Conservation (phyloP, 441 rosid genomes). For the Biscutella laevigata region DNA sequence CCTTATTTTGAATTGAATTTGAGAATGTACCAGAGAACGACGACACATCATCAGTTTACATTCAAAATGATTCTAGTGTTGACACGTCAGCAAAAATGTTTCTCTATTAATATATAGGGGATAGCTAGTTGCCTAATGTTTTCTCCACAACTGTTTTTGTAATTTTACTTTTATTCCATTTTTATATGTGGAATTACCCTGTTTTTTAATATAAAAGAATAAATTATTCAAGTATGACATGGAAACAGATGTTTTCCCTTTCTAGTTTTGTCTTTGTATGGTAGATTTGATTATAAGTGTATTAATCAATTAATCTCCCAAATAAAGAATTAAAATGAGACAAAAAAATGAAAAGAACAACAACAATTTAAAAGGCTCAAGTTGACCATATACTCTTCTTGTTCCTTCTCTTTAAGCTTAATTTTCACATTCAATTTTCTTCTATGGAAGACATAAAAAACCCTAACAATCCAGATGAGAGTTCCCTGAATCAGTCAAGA, state of each 20-base stretch:
- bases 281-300: constrained; percentile 14
- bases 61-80: no score
- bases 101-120: no score
- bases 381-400: constrained; percentile 18
- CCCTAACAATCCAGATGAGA: constrained; percentile 17
- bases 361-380: not conserved
- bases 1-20: no score
- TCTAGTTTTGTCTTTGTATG: constrained; percentile 9
- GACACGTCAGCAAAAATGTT: no score
- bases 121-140: constrained; percentile 1
- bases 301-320: not conserved
- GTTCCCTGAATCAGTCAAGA: constrained; percentile 30
- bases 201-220: not conserved
- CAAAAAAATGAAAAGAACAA: no score
- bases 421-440: not conserved
- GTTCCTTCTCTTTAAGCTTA: constrained; percentile 1
- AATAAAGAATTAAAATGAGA: not conserved
- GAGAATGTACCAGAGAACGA: no score
- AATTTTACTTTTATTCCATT: not conserved
- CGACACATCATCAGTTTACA: no score
- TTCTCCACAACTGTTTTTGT: not conserved
- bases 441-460: constrained; percentile 18
- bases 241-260: constrained; percentile 17
- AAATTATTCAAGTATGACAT: constrained; percentile 15
- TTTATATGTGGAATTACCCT: not conserved